Evolutionary conservation across 306 rosid species (phyloP).

Genomic region (Prunus campanulata): DNA sequence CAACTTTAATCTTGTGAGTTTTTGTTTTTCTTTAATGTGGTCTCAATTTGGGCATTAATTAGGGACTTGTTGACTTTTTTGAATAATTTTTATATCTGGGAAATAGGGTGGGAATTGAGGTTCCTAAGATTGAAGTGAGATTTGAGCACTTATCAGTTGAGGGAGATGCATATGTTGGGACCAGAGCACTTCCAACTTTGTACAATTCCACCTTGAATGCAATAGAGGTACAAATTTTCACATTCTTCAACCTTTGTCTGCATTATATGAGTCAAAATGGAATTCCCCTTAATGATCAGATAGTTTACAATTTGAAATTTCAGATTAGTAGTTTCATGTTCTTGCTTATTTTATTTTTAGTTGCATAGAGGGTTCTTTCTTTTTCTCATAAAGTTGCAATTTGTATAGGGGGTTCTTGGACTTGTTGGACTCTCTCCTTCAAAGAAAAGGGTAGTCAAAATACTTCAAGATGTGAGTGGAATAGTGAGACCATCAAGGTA

Average conservation of each 20-base stretch:
- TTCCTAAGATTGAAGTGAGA: constrained; percentile 66
- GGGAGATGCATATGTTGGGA: constrained; percentile 72
- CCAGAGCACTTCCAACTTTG: constrained; percentile 77
- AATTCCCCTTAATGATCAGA: neutral
- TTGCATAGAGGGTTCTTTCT: too few relatives aligned
- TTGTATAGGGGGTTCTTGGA: constrained; percentile 47
- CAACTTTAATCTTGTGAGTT: neutral
- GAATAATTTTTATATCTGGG: neutral
- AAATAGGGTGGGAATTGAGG: constrained; percentile 65
- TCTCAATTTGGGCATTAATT: neutral
- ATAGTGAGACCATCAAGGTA: constrained; percentile 66
- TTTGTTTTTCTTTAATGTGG: neutral
- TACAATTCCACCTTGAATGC: constrained; percentile 52
- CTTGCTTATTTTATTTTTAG: neutral
- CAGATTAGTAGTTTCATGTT: neutral
- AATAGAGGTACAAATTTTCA: constrained; percentile 49
- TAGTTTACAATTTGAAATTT: neutral
- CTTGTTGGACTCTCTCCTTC: constrained; percentile 58
- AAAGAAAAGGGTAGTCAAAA: constrained; percentile 52
- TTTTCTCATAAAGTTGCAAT: neutral
- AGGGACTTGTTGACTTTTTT: neutral
- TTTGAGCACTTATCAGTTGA: constrained; percentile 55
- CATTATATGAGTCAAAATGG: neutral
- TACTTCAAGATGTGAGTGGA: constrained; percentile 63
- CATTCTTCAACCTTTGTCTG: neutral